Evolutionary conservation across 192 early-diverging fungal genomes (phyloP).

Genomic region (Coemansia sp.): DNA sequence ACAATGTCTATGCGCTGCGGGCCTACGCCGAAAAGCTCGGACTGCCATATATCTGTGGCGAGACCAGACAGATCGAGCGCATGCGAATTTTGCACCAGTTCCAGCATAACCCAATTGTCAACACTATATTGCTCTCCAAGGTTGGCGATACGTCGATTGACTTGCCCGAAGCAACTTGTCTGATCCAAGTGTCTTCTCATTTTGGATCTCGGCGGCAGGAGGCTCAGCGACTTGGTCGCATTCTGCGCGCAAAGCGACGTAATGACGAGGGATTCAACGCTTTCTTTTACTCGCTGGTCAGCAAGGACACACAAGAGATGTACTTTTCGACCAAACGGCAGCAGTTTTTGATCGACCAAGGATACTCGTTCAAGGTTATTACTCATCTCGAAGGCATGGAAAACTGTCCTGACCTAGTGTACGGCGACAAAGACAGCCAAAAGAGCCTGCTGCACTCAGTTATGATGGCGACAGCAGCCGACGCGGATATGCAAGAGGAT

Average conservation of each 20-base stretch:
- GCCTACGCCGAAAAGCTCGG: slow-evolving; percentile 86
- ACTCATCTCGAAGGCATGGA: slow-evolving; percentile 95
- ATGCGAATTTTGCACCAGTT: slow-evolving; percentile 94
- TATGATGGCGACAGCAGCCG: slow-evolving; percentile 70
- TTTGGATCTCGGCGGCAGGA: slow-evolving; percentile 98
- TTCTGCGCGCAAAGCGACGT: slow-evolving; percentile 91
- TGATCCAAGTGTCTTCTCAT: slow-evolving; percentile 99
- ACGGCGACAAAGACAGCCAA: slow-evolving; percentile 72
- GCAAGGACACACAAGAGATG: slow-evolving; percentile 98
- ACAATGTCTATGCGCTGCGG: slow-evolving; percentile 95
- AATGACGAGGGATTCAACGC: slow-evolving; percentile 96
- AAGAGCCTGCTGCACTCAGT: slow-evolving; percentile 87
- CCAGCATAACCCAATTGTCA: slow-evolving; percentile 88
- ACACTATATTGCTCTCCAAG: slow-evolving; percentile 88
- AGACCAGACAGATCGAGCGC: slow-evolving; percentile 86
- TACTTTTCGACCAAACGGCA: slow-evolving; percentile 97
- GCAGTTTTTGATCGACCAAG: slow-evolving; percentile 99
- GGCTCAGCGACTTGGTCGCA: slow-evolving; percentile 94
- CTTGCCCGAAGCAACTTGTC: slow-evolving; percentile 95
- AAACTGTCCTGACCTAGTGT: slow-evolving; percentile 75
- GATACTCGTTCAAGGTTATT: slow-evolving; percentile 99
- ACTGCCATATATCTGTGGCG: slow-evolving; percentile 91
- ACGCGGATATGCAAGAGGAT: slow-evolving; percentile 63
- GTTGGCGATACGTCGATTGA: slow-evolving; percentile 99
- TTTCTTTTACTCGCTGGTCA: slow-evolving; percentile 99